Evolutionary conservation across 495 filamentous ascomycete genomes (phyloP).

Genomic region (Monascus purpureus): DNA sequence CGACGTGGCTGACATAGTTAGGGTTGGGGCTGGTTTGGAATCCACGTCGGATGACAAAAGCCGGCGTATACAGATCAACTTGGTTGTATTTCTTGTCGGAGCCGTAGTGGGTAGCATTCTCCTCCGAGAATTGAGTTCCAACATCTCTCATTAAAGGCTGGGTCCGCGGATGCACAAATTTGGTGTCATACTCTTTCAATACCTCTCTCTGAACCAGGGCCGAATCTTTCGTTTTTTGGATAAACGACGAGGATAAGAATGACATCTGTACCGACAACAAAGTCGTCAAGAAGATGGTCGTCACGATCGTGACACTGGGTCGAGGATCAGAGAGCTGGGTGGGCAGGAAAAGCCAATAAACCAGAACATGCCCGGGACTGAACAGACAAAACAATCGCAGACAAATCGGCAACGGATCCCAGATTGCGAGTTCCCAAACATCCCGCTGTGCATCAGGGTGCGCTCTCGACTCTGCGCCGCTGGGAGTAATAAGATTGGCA

Average conservation of each 20-base stretch:
- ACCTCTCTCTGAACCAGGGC: constrained; percentile 81
- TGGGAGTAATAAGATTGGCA: constrained; percentile 44
- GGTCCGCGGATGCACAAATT: constrained; percentile 84
- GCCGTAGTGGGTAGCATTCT: constrained; percentile 23
- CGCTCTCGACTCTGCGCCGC: constrained; percentile 56
- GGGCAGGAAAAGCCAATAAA: constrained; percentile 81
- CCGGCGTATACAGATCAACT: constrained; percentile 63
- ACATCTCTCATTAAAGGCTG: constrained; percentile 74
- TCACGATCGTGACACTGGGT: constrained; percentile 75
- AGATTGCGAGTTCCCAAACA: constrained; percentile 89
- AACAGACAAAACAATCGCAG: constrained; percentile 79
- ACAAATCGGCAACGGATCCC: constrained; percentile 80
- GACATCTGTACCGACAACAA: constrained; percentile 68
- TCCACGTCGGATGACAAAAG: constrained; percentile 61
- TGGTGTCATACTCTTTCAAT: constrained; percentile 87
- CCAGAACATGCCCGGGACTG: constrained; percentile 78
- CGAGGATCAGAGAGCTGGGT: constrained; percentile 57
- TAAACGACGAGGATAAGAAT: constrained; percentile 53
- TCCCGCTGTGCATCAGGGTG: constrained; percentile 75
- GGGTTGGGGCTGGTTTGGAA: constrained; percentile 82
- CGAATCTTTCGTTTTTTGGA: constrained; percentile 73
- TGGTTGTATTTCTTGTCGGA: constrained; percentile 33
- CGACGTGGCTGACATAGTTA: constrained; percentile 66
- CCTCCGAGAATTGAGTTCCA: constrained; percentile 51
- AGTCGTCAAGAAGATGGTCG: constrained; percentile 52